Conservation (phyloP, 345 rosid species). For the Acer campestre region DNA sequence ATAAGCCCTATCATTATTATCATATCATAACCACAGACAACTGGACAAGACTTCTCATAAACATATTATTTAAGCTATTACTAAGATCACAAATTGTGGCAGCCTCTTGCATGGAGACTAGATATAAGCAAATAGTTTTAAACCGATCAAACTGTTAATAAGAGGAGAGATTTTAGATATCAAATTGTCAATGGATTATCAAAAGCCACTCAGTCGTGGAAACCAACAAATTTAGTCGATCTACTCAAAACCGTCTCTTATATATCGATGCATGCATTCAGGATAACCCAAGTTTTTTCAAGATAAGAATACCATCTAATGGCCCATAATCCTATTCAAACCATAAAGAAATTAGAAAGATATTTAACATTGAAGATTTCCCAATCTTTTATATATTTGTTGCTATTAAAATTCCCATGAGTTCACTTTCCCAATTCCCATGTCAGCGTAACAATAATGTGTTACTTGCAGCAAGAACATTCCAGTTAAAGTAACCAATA, state of each 20-base stretch:
- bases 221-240: background rate
- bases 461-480: background rate
- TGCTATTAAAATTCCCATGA: background rate
- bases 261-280: background rate
- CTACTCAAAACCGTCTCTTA: background rate
- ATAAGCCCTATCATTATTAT: background rate
- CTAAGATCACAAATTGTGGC: too few species aligned
- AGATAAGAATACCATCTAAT: background rate
- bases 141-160: too few species aligned
- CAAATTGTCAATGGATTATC: background rate
- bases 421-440: slow-evolving; percentile 14
- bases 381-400: slow-evolving; percentile 1
- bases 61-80: background rate
- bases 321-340: background rate
- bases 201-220: background rate
- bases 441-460: background rate
- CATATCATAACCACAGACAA: background rate
- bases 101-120: too few species aligned
- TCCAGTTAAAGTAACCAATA: background rate
- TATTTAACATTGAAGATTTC: background rate
- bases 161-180: background rate
- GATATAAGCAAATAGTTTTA: too few species aligned
- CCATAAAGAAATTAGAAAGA: background rate
- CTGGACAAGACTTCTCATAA: background rate
- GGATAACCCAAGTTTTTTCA: background rate